Evolutionary conservation across 2,329 filamentous ascomycete species (phyloP).

Genomic region (Colletotrichum filicis): DNA sequence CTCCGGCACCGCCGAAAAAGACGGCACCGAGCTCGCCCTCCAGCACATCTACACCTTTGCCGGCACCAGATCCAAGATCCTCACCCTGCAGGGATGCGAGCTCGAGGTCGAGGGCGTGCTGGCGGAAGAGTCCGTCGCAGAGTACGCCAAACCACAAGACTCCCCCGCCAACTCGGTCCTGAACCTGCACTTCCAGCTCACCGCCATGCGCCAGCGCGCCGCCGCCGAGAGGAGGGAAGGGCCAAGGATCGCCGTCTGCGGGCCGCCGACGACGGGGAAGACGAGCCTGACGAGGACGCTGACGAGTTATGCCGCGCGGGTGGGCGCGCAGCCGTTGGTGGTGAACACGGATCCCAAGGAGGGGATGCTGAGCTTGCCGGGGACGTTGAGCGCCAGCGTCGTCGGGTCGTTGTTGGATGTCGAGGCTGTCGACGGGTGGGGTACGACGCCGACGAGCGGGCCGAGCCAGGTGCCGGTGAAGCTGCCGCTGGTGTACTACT

Average conservation of each 20-base stretch:
- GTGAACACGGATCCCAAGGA: conserved; percentile 89
- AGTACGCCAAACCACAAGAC: conserved; percentile 76
- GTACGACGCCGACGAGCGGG: conserved; percentile 89
- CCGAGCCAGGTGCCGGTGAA: conserved; percentile 91
- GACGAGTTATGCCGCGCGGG: conserved; percentile 81
- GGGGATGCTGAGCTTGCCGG: conserved; percentile 80
- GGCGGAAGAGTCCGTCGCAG: conserved; percentile 65
- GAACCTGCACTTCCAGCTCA: conserved; percentile 89
- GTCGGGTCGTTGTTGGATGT: conserved; percentile 90
- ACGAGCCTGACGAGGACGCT: conserved; percentile 82
- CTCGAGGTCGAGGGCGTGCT: conserved; percentile 78
- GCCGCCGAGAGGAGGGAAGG: conserved; percentile 63
- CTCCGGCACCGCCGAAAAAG: conserved; percentile 88
- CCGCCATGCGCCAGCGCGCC: conserved; percentile 74
- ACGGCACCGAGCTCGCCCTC: conserved; percentile 90
- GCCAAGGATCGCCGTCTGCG: conserved; percentile 86
- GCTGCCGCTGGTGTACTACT: conserved; percentile 90
- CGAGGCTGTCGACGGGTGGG: conserved; percentile 83
- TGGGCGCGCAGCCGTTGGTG: conserved; percentile 79
- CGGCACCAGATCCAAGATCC: conserved; percentile 86
- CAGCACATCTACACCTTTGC: conserved; percentile 84
- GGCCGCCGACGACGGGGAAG: conserved; percentile 83
- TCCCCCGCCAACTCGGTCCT: conserved; percentile 84
- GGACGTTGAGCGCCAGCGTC: conserved; percentile 86
- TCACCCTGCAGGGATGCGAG: conserved; percentile 91